Conservation (phyloP, 495 filamentous ascomycete genomes). For the Aspergillus leporis region DNA sequence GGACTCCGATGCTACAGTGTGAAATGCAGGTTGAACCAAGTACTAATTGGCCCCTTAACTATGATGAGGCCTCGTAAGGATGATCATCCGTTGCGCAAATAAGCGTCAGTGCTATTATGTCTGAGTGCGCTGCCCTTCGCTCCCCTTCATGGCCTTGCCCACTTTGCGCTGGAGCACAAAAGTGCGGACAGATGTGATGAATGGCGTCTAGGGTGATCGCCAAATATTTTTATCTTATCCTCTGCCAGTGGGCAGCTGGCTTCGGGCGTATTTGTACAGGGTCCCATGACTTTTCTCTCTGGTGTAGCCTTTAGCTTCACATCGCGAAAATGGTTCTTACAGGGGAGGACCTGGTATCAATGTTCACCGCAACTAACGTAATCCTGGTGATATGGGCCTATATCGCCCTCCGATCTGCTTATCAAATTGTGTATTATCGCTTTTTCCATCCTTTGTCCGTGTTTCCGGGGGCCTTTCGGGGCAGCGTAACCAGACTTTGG, state of each 20-base stretch:
- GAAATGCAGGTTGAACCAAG: no score
- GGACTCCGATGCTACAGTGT: no score
- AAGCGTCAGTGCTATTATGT: neutral
- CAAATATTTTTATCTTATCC: neutral
- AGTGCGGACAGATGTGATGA: neutral
- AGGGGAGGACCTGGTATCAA: neutral
- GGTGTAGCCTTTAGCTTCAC: neutral
- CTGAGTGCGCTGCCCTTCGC: neutral
- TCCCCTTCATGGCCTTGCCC: neutral
- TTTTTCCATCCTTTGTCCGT: conserved; percentile 52
- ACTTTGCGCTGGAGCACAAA: neutral
- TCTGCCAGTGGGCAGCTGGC: neutral
- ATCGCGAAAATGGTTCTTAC: neutral
- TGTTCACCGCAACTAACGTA: conserved; percentile 33
- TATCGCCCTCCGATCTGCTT: conserved; percentile 27
- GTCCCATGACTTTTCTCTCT: neutral
- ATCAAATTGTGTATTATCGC: conserved; percentile 48
- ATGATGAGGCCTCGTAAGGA: no score
- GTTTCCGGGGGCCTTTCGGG: conserved; percentile 59
- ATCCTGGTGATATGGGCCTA: conserved; percentile 29
- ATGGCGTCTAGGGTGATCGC: no score
- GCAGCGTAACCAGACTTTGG: conserved; percentile 50
- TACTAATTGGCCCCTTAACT: no score
- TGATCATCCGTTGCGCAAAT: neutral
- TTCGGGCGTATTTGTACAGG: neutral